phyloP scores from a whole-genome alignment of 768 basidiomycete genomes.

The Boletus patriciae region DNA sequence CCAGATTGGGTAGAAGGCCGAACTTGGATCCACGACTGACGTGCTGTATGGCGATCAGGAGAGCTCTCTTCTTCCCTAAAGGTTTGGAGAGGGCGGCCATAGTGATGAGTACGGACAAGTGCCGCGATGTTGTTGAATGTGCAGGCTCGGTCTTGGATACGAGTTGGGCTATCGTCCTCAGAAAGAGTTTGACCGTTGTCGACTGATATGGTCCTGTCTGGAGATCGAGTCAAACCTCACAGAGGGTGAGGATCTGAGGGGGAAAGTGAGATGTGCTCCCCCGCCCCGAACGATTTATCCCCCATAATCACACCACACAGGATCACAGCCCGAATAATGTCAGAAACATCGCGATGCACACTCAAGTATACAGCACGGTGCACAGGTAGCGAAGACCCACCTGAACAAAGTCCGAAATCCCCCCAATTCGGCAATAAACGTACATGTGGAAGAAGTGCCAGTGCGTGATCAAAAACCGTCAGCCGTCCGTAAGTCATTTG shows the following conservation, averaged over 20 bases:
- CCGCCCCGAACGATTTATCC: no score
- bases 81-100: slow-evolving; percentile 2
- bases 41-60: slow-evolving; percentile 19
- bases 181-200: neutral
- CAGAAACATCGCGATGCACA: neutral
- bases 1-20: slow-evolving; percentile 5
- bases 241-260: neutral
- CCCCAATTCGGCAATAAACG: neutral
- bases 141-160: neutral
- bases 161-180: neutral
- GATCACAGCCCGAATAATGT: neutral
- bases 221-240: neutral
- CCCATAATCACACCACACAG: no score
- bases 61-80: slow-evolving; percentile 15
- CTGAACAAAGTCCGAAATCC: neutral
- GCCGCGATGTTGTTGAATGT: no score
- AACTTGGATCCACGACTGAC: slow-evolving; percentile 6
- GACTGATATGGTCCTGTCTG: neutral
- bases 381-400: neutral
- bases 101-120: no score
- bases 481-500: no score
- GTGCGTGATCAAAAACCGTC: no score
- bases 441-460: neutral
- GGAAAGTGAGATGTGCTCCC: neutral
- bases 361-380: neutral